phyloP scores from a whole-genome alignment of 768 basidiomycete species.

The Infundibulicybe gibba region DNA sequence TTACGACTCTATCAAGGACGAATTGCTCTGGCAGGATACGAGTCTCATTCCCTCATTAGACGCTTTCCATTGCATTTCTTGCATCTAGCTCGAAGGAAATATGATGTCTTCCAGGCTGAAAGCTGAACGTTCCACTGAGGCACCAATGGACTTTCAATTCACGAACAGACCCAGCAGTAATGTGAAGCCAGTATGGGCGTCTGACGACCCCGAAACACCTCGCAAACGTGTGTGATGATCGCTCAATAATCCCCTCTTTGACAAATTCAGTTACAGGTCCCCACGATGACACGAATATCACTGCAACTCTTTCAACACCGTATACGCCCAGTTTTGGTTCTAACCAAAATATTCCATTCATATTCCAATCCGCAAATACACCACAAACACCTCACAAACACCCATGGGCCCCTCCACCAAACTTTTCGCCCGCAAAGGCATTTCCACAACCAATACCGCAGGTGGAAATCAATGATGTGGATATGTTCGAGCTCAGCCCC shows the following conservation, averaged over 20 bases:
- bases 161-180: constrained; percentile 53
- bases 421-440: constrained; percentile 55
- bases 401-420: constrained; percentile 65
- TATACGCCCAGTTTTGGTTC: constrained; percentile 56
- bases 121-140: constrained; percentile 42
- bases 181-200: constrained; percentile 58
- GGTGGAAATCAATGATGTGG: constrained; percentile 60
- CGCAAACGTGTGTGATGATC: constrained; percentile 59
- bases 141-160: constrained; percentile 89
- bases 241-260: constrained; percentile 3
- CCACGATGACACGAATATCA: constrained; percentile 37
- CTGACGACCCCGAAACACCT: constrained; percentile 49
- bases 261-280: constrained; percentile 24
- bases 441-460: constrained; percentile 41
- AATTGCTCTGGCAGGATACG: too few relatives aligned
- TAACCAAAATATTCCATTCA: constrained; percentile 68
- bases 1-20: too few relatives aligned
- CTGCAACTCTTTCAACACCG: constrained; percentile 33
- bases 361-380: constrained; percentile 45
- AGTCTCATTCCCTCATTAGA: too few relatives aligned
- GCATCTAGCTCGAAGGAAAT: too few relatives aligned
- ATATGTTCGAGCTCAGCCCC: constrained; percentile 74
- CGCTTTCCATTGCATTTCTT: too few relatives aligned
- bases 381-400: constrained; percentile 47
- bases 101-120: not conserved